A percentile compares a stretch with the other conserved stretches of the same genome.
Evolutionary conservation across 495 filamentous ascomycete genomes (phyloP).

Genomic region (Aspergillus bertholletiae): DNA sequence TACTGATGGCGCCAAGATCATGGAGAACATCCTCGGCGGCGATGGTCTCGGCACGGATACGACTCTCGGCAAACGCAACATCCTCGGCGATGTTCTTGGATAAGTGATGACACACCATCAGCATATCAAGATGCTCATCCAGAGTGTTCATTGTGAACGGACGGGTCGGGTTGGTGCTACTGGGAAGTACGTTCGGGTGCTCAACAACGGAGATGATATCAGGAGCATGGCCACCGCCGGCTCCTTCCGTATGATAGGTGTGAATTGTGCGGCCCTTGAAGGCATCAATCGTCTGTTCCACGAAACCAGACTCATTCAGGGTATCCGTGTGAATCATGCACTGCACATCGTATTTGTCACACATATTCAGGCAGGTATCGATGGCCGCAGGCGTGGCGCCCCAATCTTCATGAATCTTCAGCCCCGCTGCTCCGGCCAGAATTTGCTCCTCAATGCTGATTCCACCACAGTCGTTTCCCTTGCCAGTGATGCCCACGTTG

Average conservation of each 20-base stretch:
- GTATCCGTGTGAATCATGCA: constrained; percentile 98
- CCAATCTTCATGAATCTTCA: constrained; percentile 99
- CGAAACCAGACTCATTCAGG: constrained; percentile 95
- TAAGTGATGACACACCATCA: constrained; percentile 98
- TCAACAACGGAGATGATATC: constrained; percentile 96
- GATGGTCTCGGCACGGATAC: constrained; percentile 94
- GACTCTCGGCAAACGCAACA: constrained; percentile 91
- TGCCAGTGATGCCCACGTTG: constrained; percentile 92
- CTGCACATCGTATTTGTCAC: constrained; percentile 89
- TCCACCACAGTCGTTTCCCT: constrained; percentile 85
- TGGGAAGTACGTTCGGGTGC: constrained; percentile 87
- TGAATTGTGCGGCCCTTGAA: constrained; percentile 92
- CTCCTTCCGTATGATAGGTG: constrained; percentile 98
- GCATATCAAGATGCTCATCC: constrained; percentile 97
- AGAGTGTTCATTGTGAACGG: constrained; percentile 92
- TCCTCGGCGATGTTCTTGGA: constrained; percentile 92
- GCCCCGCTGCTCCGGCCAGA: constrained; percentile 77
- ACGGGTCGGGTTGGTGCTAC: constrained; percentile 88
- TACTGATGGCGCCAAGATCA: constrained; percentile 92
- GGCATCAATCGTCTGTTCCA: constrained; percentile 84
- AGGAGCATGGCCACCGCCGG: constrained; percentile 92
- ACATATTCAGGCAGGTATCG: constrained; percentile 82
- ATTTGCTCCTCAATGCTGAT: constrained; percentile 76
- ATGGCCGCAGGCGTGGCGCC: constrained; percentile 90
- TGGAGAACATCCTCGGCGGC: constrained; percentile 97